Evolutionary conservation across 1,139 yeast genomes (phyloP), one percentile per base, ranked within the genome.

Genomic region (Magnusiomyces fungicola): DNA sequence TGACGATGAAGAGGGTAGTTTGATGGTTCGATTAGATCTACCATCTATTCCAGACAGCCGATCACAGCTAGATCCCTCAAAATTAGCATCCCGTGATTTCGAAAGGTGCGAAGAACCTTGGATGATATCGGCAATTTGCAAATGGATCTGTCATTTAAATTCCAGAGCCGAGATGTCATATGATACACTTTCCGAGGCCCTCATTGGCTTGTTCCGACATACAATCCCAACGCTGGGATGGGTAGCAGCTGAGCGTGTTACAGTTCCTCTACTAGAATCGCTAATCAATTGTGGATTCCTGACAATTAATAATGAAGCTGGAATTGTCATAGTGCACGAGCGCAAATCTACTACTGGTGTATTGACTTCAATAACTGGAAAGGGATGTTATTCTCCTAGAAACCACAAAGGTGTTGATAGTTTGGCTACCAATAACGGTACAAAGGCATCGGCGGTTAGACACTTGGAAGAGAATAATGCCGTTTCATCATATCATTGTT

Each of bases 211-310:
- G 43, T 69, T 81, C 50, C 76, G 75, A 2, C 78, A 70, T 55
- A 74, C 74, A 50, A 66, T 74, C 43, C 73, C 80, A 5, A 76
- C 76, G 43, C 65, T 79, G 23, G 78, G 80, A 16, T 67, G 76
- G 58, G 79, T 79, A 44, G 68, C 78, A 30, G 75, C 85, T 24
- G 82, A 81, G 18, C 72, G 74, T 41, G 68, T 79, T 45, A 79
- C 83, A 1, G 76, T 73, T 34, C 75, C 73, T 42, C 75, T 80
- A 1, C 62, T 83, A 24, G 66, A 67, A 7, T 70, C 81, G 0
- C 68, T 84, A 27, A 61, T 72, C 9, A 55, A 54, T 1, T 71
- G 69, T 40, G 74, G 74, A 6, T 83, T 82, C 1, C 67, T 82
- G 6, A 61, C 68, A 12, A 64, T 70, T 47, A 68, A 65, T 50